A percentile compares a stretch with the other conserved stretches of the same genome.
Conservation (phyloP, 805 yeast genomes). For the Nakazawaea ambrosiae region DNA sequence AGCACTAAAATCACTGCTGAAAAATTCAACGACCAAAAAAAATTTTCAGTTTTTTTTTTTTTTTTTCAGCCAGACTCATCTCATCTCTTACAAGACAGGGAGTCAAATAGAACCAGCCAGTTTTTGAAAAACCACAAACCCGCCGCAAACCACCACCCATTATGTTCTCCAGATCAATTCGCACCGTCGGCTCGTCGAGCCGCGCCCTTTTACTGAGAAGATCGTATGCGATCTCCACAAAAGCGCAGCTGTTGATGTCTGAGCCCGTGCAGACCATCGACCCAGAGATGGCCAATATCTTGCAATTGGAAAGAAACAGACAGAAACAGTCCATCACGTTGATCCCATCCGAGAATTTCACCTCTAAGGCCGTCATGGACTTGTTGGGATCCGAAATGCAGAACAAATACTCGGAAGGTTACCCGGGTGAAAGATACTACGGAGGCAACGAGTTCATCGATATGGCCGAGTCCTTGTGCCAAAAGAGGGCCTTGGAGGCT, state of each 20-base stretch:
- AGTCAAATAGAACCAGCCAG: too few relatives aligned
- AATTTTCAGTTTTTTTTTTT: too few relatives aligned
- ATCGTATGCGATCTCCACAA: conserved; percentile 37
- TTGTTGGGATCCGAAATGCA: conserved; percentile 94
- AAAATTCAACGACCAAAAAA: too few relatives aligned
- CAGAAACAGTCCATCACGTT: conserved; percentile 88
- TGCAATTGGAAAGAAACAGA: conserved; percentile 70
- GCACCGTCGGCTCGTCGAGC: neutral
- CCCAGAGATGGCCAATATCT: conserved; percentile 78
- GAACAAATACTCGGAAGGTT: conserved; percentile 97
- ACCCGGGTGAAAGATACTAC: conserved; percentile 96
- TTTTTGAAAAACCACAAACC: too few relatives aligned
- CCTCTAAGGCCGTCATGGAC: conserved; percentile 92
- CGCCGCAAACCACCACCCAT: neutral
- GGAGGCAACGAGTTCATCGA: conserved; percentile 98
- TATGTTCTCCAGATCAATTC: neutral
- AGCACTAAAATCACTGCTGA: too few relatives aligned
- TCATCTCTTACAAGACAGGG: too few relatives aligned
- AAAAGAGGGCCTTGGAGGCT: conserved; percentile 82
- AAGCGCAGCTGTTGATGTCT: conserved; percentile 48
- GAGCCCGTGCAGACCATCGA: conserved; percentile 64
- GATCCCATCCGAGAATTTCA: conserved; percentile 95
- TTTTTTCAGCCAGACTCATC: too few relatives aligned
- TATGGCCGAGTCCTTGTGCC: conserved; percentile 83
- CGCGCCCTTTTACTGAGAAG: neutral